Base-by-base conservation (phyloP, 176 grass and related monocot genomes). In the Triticum turgidum region DNA sequence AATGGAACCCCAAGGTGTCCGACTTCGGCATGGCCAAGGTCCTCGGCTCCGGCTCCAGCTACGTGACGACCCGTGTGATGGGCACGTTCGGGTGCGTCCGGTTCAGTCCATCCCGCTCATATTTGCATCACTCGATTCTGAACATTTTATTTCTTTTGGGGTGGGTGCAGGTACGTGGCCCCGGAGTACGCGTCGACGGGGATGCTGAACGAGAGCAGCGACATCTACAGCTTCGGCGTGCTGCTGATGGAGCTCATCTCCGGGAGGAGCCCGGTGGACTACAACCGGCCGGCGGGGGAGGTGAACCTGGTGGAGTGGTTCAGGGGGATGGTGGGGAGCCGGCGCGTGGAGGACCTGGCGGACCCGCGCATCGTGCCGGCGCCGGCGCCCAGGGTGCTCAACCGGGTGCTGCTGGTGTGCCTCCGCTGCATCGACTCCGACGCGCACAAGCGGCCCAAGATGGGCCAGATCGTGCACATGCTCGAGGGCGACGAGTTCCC, bases 281-380 rank as follows among this genome's bases (percentile, higher is more conserved):
- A 97, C 61, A 94, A 84, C 83, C 77, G 92, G 11, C 81, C 83
- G 7, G 73, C 87, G 32, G 94, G 97, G 85, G 97, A 99, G 91
- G 97, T 93, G 59, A 99, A 99, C 87, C 86, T 99, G 89, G 97
- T 97, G n/a, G 97, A 97, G 73, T 99, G 97, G 97, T 99, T 99
- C 86, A 94, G 81, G 84, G 88, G 90, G 29, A 92, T 94, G 91
- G 90, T 99, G 42, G 92, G 92, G 61, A 84, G 89, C 73, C 79
- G 94, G 33, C 92, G 90, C 27, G 87, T 93, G 5, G 92, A 99
- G 86, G 90, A 89, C 74, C 87, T 97, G 1, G 73, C 93, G 4
- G 97, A 99, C 83, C 92, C 92, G 78, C 87, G 76, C 52, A 66
- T 99, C 15, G 72, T 78, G 17, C 83, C 69, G 63, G 44, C 86